Conservation (phyloP, 441 rosid species). For the Syzygium syzygioides region DNA sequence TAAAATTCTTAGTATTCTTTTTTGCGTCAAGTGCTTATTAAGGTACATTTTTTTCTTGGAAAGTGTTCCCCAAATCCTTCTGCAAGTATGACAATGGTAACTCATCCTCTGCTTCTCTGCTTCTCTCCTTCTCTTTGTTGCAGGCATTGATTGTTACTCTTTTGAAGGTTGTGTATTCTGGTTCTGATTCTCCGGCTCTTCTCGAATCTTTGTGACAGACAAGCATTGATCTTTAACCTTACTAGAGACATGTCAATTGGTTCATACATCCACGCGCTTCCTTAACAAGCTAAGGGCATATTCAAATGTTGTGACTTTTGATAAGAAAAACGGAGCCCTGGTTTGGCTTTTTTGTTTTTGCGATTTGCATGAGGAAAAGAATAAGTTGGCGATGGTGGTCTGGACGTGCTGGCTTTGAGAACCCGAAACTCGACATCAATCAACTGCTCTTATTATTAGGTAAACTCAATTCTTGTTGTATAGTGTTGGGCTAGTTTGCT, state of each 20-base stretch:
- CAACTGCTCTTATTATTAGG: conserved; percentile 7
- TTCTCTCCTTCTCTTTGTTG: neutral
- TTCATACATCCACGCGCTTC: neutral
- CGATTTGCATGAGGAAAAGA: neutral
- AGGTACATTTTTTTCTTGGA: neutral
- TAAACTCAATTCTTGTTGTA: neutral
- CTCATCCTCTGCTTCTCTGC: neutral
- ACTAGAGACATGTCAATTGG: neutral
- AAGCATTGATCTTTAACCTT: neutral
- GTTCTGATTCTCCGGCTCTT: neutral
- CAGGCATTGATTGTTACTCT: neutral
- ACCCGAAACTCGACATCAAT: conserved; percentile 6
- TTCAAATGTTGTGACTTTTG: neutral
- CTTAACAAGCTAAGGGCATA: neutral
- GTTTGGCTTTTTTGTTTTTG: neutral
- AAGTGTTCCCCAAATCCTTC: neutral
- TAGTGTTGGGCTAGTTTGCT: neutral
- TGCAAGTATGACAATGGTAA: neutral
- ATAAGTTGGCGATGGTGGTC: conserved; percentile 12
- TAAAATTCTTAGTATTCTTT: neutral
- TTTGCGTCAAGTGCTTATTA: neutral
- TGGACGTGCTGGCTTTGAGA: conserved; percentile 20
- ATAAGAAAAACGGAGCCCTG: neutral
- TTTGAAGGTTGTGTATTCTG: neutral
- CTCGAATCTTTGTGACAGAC: neutral